phyloP scores from a whole-genome alignment of 768 basidiomycete species.

The Hygrocybe punicea region DNA sequence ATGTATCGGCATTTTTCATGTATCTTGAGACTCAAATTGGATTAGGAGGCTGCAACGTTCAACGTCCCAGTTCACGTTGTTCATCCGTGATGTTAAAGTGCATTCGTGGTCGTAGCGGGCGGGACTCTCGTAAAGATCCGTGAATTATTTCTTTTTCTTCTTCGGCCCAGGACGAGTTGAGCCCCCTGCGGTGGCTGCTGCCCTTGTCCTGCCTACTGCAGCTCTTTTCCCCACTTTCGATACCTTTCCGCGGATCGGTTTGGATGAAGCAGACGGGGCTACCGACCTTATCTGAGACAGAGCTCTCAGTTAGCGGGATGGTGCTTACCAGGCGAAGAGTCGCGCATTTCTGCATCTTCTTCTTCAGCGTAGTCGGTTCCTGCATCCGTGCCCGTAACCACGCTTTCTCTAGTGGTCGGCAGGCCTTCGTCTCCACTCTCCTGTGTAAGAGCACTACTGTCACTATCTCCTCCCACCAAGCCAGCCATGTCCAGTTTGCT shows the following conservation, averaged over 20 bases:
- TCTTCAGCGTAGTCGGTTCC: constrained; percentile 70
- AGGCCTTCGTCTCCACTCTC: constrained; percentile 75
- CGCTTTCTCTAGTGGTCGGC: constrained; percentile 60
- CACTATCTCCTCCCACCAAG: constrained; percentile 77
- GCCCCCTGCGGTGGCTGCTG: constrained; percentile 19
- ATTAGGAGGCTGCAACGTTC: no score
- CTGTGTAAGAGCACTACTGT: constrained; percentile 78
- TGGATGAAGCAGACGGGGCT: constrained; percentile 39
- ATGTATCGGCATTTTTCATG: no score
- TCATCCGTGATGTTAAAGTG: no score
- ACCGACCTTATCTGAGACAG: constrained; percentile 5
- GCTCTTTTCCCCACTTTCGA: constrained; percentile 32
- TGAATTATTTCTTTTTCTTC: constrained; percentile 45
- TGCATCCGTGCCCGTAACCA: constrained; percentile 66
- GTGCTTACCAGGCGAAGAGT: constrained; percentile 54
- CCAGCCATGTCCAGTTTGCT: constrained; percentile 66
- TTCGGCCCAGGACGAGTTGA: constrained; percentile 34
- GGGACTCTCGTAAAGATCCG: no score
- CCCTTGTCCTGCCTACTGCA: constrained; percentile 29
- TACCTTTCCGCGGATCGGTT: constrained; percentile 33
- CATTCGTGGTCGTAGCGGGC: no score
- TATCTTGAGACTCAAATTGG: no score
- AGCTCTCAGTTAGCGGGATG: not conserved
- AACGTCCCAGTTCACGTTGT: no score
- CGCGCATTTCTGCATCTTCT: constrained; percentile 57